These are phyloP conservation scores for Striga hermonthica DNA, from an alignment of 305 asterid species.

Conservation along the genomic window DNA sequence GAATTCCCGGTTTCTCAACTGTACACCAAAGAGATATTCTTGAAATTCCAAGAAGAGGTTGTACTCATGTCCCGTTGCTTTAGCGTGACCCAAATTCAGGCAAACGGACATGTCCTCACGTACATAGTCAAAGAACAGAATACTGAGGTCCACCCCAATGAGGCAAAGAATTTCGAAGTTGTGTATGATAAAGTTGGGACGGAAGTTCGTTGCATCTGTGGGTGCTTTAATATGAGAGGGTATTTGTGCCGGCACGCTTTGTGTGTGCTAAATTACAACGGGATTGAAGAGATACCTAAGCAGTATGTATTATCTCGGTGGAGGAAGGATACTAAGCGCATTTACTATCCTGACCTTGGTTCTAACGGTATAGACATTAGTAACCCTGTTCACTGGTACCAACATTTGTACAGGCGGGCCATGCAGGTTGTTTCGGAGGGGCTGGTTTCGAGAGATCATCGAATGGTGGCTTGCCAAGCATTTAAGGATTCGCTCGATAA, in stretches of 20 bases:
- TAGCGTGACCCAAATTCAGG: constrained; percentile 54
- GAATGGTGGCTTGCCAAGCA: constrained; percentile 70
- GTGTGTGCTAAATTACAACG: constrained; percentile 46
- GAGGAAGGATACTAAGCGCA: constrained; percentile 76
- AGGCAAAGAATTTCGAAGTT: constrained; percentile 53
- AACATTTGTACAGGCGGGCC: constrained; percentile 67
- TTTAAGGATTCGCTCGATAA: constrained; percentile 65
- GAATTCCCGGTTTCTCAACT: constrained; percentile 56
- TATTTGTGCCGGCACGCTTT: constrained; percentile 75
- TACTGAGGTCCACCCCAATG: constrained; percentile 37
- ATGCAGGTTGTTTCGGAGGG: constrained; percentile 77
- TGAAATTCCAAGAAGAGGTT: constrained; percentile 63
- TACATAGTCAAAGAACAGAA: constrained; percentile 61
- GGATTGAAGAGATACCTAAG: constrained; percentile 60
- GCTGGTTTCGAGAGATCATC: constrained; percentile 60
- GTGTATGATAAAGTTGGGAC: constrained; percentile 56
- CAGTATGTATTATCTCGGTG: constrained; percentile 64
- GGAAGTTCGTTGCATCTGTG: constrained; percentile 71
- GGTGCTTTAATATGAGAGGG: constrained; percentile 71
- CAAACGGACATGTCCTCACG: constrained; percentile 52
- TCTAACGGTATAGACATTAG: constrained; percentile 50
- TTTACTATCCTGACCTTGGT: constrained; percentile 50
- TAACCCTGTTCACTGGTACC: constrained; percentile 67
- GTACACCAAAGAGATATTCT: constrained; percentile 63
- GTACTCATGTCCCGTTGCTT: constrained; percentile 53